Percentiles rank a stretch among this genome's conserved stretches.
phyloP scores from a whole-genome alignment of 441 rosid species.

The Populus hybrid region DNA sequence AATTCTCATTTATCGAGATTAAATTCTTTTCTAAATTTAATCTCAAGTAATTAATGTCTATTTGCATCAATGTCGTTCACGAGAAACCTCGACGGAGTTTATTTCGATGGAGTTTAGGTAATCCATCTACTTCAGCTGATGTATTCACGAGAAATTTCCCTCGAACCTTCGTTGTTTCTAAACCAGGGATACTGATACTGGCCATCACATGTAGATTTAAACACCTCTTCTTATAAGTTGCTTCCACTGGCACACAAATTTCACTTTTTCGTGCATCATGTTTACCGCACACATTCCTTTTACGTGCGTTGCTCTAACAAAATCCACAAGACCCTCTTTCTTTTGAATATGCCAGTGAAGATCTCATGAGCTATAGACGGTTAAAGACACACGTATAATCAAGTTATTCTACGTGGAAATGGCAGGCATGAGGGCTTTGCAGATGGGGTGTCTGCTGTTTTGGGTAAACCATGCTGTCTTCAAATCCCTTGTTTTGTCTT shows the following conservation, averaged over 20 bases:
- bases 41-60: no score
- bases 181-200: neutral
- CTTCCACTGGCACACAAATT: neutral
- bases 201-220: neutral
- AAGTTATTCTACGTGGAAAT: slow-evolving; percentile 10
- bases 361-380: slow-evolving; percentile 3
- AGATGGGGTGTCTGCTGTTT: slow-evolving; percentile 12
- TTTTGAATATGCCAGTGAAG: slow-evolving; percentile 1
- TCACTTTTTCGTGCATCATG: neutral
- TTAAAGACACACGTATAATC: slow-evolving; percentile 17
- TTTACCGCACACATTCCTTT: neutral
- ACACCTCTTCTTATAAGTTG: neutral
- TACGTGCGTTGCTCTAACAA: slow-evolving; percentile 20
- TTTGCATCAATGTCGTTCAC: neutral
- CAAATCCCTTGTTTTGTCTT: neutral
- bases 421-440: slow-evolving; percentile 25
- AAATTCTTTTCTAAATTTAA: no score
- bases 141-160: neutral
- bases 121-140: neutral
- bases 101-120: no score
- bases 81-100: neutral
- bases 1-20: neutral
- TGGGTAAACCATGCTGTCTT: neutral
- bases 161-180: neutral
- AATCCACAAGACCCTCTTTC: neutral